Percentiles rank a stretch among this genome's conserved stretches.
phyloP scores from a whole-genome alignment of 2,329 filamentous ascomycete genomes.

The Bipolaris bicolor region DNA sequence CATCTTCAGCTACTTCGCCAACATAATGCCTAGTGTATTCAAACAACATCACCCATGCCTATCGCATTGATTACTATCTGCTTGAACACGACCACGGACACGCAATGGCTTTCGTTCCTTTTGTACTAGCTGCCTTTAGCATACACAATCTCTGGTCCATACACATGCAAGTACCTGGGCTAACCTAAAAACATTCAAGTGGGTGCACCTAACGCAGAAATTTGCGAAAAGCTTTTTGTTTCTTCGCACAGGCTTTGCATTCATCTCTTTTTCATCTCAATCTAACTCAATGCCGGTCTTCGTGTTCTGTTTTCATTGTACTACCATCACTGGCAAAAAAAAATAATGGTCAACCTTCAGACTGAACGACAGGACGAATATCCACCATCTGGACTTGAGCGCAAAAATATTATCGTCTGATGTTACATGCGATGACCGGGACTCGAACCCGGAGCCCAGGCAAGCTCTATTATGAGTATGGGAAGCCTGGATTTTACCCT shows the following conservation, averaged over 20 bases:
- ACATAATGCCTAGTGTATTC: background rate
- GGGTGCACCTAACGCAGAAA: background rate
- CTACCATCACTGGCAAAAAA: background rate
- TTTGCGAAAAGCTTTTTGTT: background rate
- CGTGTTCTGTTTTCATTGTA: background rate
- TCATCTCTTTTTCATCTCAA: background rate
- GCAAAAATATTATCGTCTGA: background rate
- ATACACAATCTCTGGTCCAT: background rate
- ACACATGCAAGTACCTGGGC: background rate
- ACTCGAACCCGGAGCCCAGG: conserved; percentile 39
- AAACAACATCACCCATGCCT: background rate
- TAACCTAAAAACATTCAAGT: background rate
- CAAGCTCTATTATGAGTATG: conserved; percentile 22
- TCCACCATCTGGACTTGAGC: background rate
- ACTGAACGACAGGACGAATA: background rate
- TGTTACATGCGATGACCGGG: conserved; percentile 26
- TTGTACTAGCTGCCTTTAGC: background rate
- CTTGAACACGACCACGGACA: background rate
- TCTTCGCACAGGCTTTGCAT: background rate
- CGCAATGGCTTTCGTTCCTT: background rate
- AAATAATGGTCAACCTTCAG: background rate
- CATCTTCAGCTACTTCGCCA: background rate
- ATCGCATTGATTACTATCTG: background rate
- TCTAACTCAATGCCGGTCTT: too few relatives aligned
- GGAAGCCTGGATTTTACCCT: conserved; percentile 43